Evolutionary conservation across 305 asterid species (phyloP).

Genomic region (Striga hermonthica): DNA sequence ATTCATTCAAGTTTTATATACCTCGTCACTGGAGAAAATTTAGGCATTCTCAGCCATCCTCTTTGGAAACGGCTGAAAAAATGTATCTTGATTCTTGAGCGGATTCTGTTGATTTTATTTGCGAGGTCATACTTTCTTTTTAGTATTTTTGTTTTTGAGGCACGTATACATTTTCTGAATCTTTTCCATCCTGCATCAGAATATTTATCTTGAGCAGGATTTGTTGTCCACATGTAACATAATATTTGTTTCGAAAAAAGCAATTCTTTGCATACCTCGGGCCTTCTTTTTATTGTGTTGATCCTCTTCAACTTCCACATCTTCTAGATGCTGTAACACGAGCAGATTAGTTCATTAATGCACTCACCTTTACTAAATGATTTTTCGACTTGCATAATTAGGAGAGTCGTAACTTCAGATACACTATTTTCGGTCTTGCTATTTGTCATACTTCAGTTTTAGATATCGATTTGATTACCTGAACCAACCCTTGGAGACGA

Average conservation of each 20-base stretch:
- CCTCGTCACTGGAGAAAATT: constrained; percentile 48
- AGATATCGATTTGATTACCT: constrained; percentile 44
- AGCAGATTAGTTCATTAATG: constrained; percentile 13
- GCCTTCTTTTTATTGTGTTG: constrained; percentile 37
- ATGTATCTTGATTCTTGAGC: constrained; percentile 59
- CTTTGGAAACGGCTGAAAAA: constrained; percentile 48
- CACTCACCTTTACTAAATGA: constrained; percentile 1
- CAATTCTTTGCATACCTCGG: constrained; percentile 36
- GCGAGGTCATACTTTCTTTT: constrained; percentile 39
- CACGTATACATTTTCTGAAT: constrained; percentile 45
- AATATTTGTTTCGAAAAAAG: not conserved
- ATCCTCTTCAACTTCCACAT: constrained; percentile 46
- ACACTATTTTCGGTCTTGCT: not conserved
- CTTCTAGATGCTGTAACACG: constrained; percentile 51
- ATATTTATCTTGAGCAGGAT: constrained; percentile 1
- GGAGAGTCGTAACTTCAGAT: not conserved
- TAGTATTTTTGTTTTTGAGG: constrained; percentile 46
- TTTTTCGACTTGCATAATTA: constrained; percentile 2
- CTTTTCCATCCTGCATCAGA: constrained; percentile 47
- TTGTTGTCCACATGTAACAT: not conserved
- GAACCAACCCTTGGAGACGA: constrained; percentile 59
- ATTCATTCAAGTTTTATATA: constrained; percentile 41
- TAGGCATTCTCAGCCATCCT: constrained; percentile 52
- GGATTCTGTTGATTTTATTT: constrained; percentile 54
- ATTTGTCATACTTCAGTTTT: too few relatives aligned